Evolutionary conservation across 345 rosid species (phyloP).

Genomic region (Cochlearia excelsa): DNA sequence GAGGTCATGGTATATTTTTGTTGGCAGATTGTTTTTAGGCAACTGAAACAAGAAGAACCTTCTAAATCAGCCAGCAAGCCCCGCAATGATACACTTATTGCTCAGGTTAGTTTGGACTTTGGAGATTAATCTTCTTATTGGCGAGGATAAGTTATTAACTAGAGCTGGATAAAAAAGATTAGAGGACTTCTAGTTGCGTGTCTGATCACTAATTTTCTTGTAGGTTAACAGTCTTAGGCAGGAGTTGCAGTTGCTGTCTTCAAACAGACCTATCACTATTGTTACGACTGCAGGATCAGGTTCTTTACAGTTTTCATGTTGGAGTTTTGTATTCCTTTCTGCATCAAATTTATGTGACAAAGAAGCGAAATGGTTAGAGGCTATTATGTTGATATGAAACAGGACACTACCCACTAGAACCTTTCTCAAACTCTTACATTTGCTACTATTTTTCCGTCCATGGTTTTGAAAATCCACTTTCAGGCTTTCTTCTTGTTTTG

Average conservation of each 20-base stretch:
- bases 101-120: slow-evolving; percentile 55
- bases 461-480: slow-evolving; percentile 1
- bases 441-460: not conserved
- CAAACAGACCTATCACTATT: slow-evolving; percentile 65
- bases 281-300: slow-evolving; percentile 71
- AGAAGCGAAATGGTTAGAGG: not conserved
- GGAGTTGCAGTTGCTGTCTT: slow-evolving; percentile 60
- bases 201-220: slow-evolving; percentile 19
- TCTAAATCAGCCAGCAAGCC: slow-evolving; percentile 55
- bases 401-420: not conserved
- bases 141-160: not conserved
- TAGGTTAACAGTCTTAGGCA: slow-evolving; percentile 73
- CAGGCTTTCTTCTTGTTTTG: not conserved
- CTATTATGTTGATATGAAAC: slow-evolving; percentile 16
- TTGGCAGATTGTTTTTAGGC: slow-evolving; percentile 56
- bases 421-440: slow-evolving; percentile 8
- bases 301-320: slow-evolving; percentile 20
- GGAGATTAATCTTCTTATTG: slow-evolving; percentile 2
- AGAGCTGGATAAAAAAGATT: not conserved
- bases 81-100: slow-evolving; percentile 54
- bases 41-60: slow-evolving; percentile 55
- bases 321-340: slow-evolving; percentile 8
- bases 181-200: slow-evolving; percentile 10
- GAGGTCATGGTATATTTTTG: slow-evolving; percentile 19
- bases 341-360: not conserved